Base-by-base conservation (phyloP, 176 grass and related monocot species). In the Microstegium vimineum region DNA sequence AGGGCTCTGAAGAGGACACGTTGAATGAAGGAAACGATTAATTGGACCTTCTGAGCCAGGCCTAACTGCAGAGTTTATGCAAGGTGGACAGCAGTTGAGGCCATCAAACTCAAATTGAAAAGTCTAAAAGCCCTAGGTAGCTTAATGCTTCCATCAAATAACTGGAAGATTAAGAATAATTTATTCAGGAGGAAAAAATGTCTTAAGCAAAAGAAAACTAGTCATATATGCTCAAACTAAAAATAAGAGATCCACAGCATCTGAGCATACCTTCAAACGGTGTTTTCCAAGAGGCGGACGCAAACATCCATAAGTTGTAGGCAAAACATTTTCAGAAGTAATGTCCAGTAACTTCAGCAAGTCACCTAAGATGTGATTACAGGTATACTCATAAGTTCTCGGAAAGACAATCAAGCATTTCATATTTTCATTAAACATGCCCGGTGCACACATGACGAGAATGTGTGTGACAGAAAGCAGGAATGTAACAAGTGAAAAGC, bases 281-380 rank as follows among this genome's bases (percentile, higher is more conserved):
- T 92, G 88, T 79, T 96, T 96, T 67, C 93, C 93, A 65, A 96
- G 89, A 69, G 93, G 93, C 25, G 93, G 90, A 33, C 74, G 77
- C 51, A 96, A 80, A 26, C 33, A 85, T 12, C 93, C 93, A 78
- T 96, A 96, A 67, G 93, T 92, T 38, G 93, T 92, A 78, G 86
- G 88, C 52, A 96, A 87, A 59, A 80, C 51, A 74, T 26, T 73
- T 66, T 89, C 88, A 82, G 80, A 81, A 68, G 89, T 82, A 65
- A 86, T 73, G 47, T 89, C 83, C 76, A 96, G 28, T 62, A 96
- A 86, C 75, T 89, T 90, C 76, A 96, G 66, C 86, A 96, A 87
- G 56, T 88, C 86, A 66, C 90, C 93, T 96, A 89, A 35, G 27
- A 84, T 66, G 36, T 78, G 12, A 73, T 65, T 72, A 35, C 47